Evolutionary conservation across 495 filamentous ascomycete genomes (phyloP).

Genomic region (Penicillium egyptiacum): DNA sequence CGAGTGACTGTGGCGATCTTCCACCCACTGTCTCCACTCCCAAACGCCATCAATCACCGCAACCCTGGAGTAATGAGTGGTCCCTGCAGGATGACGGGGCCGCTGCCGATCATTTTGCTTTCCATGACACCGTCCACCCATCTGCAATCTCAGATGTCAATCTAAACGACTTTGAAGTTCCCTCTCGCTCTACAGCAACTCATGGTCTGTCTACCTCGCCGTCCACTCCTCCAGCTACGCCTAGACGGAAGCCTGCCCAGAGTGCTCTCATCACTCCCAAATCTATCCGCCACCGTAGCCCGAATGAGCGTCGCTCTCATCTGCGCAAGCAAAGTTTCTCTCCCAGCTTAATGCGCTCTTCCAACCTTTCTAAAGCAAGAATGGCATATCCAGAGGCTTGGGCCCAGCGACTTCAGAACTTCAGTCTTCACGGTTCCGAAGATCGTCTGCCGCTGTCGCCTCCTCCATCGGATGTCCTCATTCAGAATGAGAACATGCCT

Average conservation of each 20-base stretch:
- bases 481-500: conserved; percentile 43
- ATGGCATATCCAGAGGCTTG: conserved; percentile 48
- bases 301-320: conserved; percentile 40
- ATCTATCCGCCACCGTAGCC: conserved; percentile 42
- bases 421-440: conserved; percentile 37
- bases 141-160: conserved; percentile 40
- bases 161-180: conserved; percentile 37
- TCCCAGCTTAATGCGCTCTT: conserved; percentile 44
- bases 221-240: conserved; percentile 47
- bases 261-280: conserved; percentile 44
- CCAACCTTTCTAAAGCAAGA: conserved; percentile 38
- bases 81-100: conserved; percentile 38
- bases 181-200: conserved; percentile 27
- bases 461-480: conserved; percentile 44
- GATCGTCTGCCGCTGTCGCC: conserved; percentile 47
- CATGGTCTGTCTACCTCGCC: conserved; percentile 33
- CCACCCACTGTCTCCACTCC: conserved; percentile 41
- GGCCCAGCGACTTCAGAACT: conserved; percentile 45
- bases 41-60: conserved; percentile 40
- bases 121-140: conserved; percentile 44
- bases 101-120: conserved; percentile 34
- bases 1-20: conserved; percentile 49
- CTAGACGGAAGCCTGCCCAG: conserved; percentile 38
- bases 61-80: conserved; percentile 46
- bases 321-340: conserved; percentile 48